A percentile compares a stretch with the other conserved stretches of the same genome.
Evolutionary conservation across 495 filamentous ascomycete species (phyloP).

Genomic region (Hypomontagnella monticulosa): DNA sequence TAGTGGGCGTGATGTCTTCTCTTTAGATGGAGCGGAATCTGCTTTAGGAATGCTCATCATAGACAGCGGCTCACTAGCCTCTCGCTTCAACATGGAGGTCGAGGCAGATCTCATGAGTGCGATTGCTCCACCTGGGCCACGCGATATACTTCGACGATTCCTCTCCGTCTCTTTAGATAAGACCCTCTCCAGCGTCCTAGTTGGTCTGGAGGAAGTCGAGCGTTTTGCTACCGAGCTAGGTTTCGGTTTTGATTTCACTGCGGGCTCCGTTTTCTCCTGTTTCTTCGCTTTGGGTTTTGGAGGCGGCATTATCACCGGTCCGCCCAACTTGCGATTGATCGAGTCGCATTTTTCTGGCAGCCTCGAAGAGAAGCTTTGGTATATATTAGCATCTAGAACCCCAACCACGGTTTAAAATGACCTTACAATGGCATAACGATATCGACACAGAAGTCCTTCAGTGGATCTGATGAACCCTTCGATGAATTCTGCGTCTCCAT

Average conservation of each 20-base stretch:
- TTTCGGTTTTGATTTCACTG: slow-evolving; percentile 51
- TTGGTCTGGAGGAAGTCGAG: slow-evolving; percentile 58
- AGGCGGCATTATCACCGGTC: slow-evolving; percentile 72
- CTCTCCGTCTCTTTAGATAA: slow-evolving; percentile 70
- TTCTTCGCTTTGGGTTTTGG: slow-evolving; percentile 61
- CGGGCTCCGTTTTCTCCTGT: slow-evolving; percentile 27
- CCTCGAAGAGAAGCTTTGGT: slow-evolving; percentile 76
- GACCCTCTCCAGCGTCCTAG: slow-evolving; percentile 72
- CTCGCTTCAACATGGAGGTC: slow-evolving; percentile 69
- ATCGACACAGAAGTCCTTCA: slow-evolving; percentile 84
- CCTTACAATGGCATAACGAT: slow-evolving; percentile 91
- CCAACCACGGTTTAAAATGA: background rate
- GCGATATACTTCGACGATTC: slow-evolving; percentile 61
- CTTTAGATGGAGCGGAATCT: slow-evolving; percentile 51
- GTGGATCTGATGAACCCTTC: slow-evolving; percentile 49
- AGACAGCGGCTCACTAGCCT: slow-evolving; percentile 66
- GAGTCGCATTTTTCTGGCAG: slow-evolving; percentile 80
- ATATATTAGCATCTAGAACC: slow-evolving; percentile 24
- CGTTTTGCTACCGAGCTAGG: slow-evolving; percentile 69
- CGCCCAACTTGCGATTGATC: slow-evolving; percentile 88
- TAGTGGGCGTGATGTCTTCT: slow-evolving; percentile 37
- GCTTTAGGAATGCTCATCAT: slow-evolving; percentile 61
- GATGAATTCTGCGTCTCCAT: slow-evolving; percentile 44
- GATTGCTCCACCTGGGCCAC: slow-evolving; percentile 60
- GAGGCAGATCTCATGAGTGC: slow-evolving; percentile 78